Base-by-base conservation (phyloP, 2,329 filamentous ascomycete genomes). In the Sclerotinia sclerotiorum region DNA sequence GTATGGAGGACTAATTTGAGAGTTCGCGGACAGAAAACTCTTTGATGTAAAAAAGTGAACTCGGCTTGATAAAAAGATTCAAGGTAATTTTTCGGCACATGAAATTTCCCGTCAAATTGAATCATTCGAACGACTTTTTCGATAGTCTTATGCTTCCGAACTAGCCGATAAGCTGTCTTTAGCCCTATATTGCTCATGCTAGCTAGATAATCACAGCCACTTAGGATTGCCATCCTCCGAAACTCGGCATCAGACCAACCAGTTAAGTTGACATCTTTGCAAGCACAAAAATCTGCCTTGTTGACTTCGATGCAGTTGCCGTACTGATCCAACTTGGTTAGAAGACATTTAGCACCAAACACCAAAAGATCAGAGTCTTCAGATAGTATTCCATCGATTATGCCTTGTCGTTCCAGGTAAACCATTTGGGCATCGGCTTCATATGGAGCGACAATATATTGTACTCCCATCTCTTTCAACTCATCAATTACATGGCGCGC, bases 391-490 rank as follows among this genome's bases (percentile, higher is more conserved):
- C 93, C 96, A 73, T 89, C 83, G 74, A 97, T 90, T 63, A 94
- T 82, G 1, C 94, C 94, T 69, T 92, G 87, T 62, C 89, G 88
- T 80, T 99, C 95, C 49, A 99, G 84, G 77, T 98, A 99, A 35
- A 93, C 94, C 74, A 99, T 85, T 79, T 99, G 94, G n/a, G 94
- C 90, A 79, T 99, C 95, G 58, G 95, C 95, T 82, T 99, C 95
- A 80, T 97, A 99, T 0, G 95, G 95, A 0, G 95, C 95, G 24
- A 99, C 96, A 67, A 99, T 84, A 77, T 97, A 98, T 68, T 92
- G 86, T 21, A 99, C 85, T 51, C 88, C 85, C 75, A 89, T 82
- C 75, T 87, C 87, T 80, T 96, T 97, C 75, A 98, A 84, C 78
- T 97, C 92, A 73, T 97, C 93, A 69, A 99, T 99, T 65, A 98